Evolutionary conservation across 768 basidiomycete genomes (phyloP), one percentile per base, ranked within the genome.

Genomic region (Lactarius vividus): DNA sequence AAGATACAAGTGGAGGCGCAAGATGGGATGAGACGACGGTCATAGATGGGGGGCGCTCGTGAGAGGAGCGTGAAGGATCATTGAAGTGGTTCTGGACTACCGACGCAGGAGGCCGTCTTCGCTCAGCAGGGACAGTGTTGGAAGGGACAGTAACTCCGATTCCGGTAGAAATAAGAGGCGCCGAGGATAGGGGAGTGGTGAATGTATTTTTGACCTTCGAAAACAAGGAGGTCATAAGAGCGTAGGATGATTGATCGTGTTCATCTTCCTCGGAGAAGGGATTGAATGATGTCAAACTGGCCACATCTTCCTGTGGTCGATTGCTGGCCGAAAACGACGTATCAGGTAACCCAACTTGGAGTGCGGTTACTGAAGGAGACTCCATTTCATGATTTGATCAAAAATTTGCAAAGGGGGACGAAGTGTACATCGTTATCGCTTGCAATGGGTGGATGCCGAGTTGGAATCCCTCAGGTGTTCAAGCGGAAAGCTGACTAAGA

Each of bases 201-300:
- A 94, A 82, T 7, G 89, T 88, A 71, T 83, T 93, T 79, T 89
- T 92, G 81, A 95, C 84, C 69, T 87, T 85, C 37, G 88, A 91
- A 62, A 94, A 83, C 31, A 95, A 79, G 26, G 89, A 91, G 0
- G 91, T 86, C 64, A 94, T 88, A 62, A 94, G 80, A 8, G 91
- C 88, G 74, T 92, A 93, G 18, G 91, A 93, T 9, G 91, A 89
- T 71, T 91, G 88, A 70, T 94, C 92, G 73, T 92, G 85, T 76
- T 94, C 93, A 73, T 94, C 92, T 74, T 95, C 94, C 73, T 93
- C 91, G n/a, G 90, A 86, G 79, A 94, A 95, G 7, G 92, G 92
- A 74, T 94, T 94, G 81, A 90, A 93, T 58, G 91, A 91, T 33
- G 94, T 95, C 63, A 95, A 78, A 72, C 86, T 85, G 54, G 83